Evolutionary conservation across 148 eudicot species (phyloP).

Genomic region (Talinum fruticosum): DNA sequence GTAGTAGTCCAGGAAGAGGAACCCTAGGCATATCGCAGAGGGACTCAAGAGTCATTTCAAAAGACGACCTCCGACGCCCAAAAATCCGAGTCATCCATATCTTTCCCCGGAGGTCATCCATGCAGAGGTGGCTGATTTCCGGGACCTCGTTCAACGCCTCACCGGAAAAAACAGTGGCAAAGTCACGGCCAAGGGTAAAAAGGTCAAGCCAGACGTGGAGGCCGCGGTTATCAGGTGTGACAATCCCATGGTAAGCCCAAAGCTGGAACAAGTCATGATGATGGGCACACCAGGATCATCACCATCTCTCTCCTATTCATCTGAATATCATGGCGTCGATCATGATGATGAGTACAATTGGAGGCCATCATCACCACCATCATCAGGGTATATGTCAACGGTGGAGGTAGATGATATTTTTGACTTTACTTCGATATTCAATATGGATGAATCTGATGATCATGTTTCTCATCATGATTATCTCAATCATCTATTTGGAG

Average conservation of each 20-base stretch:
- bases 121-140: conserved; percentile 64
- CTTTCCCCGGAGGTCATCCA: conserved; percentile 72
- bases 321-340: neutral
- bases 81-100: conserved; percentile 76
- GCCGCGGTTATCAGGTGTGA: conserved; percentile 10
- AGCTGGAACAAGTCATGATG: conserved; percentile 21
- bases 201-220: neutral
- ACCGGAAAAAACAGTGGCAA: conserved; percentile 50
- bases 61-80: conserved; percentile 65
- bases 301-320: conserved; percentile 12
- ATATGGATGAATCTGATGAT: conserved; percentile 36
- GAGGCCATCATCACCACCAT: conserved; percentile 9
- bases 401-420: conserved; percentile 60
- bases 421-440: conserved; percentile 37
- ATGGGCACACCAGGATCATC: conserved; percentile 21
- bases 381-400: conserved; percentile 40
- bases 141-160: conserved; percentile 65
- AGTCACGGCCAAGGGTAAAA: conserved; percentile 1
- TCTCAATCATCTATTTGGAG: conserved; percentile 27
- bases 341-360: conserved; percentile 6
- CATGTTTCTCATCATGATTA: no score
- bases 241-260: conserved; percentile 14
- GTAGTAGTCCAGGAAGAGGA: conserved; percentile 26
- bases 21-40: conserved; percentile 48
- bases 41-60: conserved; percentile 50